Conservation (phyloP, 1,284 basidiomycete genomes). For the Fomitiporia mediterranea region DNA sequence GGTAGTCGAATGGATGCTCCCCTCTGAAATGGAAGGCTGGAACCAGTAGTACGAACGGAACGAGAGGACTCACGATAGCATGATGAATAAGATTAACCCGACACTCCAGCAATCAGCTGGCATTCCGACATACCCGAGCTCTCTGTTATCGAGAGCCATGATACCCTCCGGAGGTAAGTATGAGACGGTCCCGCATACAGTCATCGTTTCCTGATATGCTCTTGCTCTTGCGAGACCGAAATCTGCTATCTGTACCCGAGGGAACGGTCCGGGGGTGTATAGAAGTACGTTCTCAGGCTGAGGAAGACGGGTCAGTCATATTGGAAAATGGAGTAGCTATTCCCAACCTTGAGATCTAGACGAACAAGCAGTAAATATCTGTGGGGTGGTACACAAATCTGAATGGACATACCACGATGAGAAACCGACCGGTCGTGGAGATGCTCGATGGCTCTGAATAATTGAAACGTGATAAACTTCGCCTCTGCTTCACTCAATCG, state of each 20-base stretch:
- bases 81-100: slow-evolving; percentile 73
- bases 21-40: slow-evolving; percentile 41
- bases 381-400: too few species aligned
- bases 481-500: slow-evolving; percentile 72
- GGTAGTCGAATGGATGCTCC: slow-evolving; percentile 69
- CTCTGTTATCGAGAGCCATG: slow-evolving; percentile 64
- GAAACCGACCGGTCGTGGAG: slow-evolving; percentile 72
- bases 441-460: slow-evolving; percentile 69
- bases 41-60: neutral
- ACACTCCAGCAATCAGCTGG: slow-evolving; percentile 82
- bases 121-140: slow-evolving; percentile 72
- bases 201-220: slow-evolving; percentile 72
- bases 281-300: slow-evolving; percentile 86
- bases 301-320: slow-evolving; percentile 5
- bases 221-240: slow-evolving; percentile 83
- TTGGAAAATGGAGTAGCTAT: neutral
- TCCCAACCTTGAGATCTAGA: slow-evolving; percentile 67
- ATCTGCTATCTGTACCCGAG: slow-evolving; percentile 78
- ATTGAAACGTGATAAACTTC: slow-evolving; percentile 80
- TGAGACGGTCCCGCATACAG: slow-evolving; percentile 76
- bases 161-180: slow-evolving; percentile 85
- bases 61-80: slow-evolving; percentile 60
- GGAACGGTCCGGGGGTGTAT: slow-evolving; percentile 69
- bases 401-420: slow-evolving; percentile 58
- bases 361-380: slow-evolving; percentile 4